Base-by-base conservation (phyloP, 306 rosid species). In the Cercis canadensis region DNA sequence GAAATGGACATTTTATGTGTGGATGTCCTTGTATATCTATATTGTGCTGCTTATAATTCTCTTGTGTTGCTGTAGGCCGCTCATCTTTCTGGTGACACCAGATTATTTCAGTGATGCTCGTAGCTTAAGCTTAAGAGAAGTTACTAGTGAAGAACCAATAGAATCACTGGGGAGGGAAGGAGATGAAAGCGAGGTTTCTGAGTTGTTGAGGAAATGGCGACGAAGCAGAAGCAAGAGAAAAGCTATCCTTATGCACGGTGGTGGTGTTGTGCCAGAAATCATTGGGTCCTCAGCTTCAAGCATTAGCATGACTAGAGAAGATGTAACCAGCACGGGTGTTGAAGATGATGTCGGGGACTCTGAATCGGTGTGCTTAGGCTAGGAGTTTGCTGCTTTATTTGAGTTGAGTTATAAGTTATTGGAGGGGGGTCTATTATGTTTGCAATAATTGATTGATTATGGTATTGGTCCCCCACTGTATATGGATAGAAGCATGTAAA, bases 401-500 rank as follows among this genome's bases (percentile, higher is more conserved):
- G 29, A 24, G 29, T 24, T 24, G 29, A 24, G 29, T 24, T 1
- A 3, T 24, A 24, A 24, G 29, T 24, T 24, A 1, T 24, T 24
- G 29, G 29, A 24, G 29, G 29, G 29, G 3, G 2, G n/a, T n/a
- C n/a, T n/a, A n/a, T 24, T 24, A 24, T 24, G 29, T 24, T 24
- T 24, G 29, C 29, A 24, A 24, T 24, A 24, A 24, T 24, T 24
- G 29, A 24, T 24, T 3, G 29, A 24, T 24, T 24, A 24, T 24
- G 29, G 29, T 24, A 24, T 24, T 24, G 29, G 3, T 24, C 29
- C 3, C 29, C 29, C 29, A 24, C 29, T 24, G 3, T 24, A 78
- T 93, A 93, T 72, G 98, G 98, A 19, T 97, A 93, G 62, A 93
- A 93, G 73, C 97, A 90, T 80, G 98, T 93, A 0, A 90, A 90